Base-by-base conservation (phyloP, 2,329 filamentous ascomycete genomes). In the Pestalotiopsis sp. region DNA sequence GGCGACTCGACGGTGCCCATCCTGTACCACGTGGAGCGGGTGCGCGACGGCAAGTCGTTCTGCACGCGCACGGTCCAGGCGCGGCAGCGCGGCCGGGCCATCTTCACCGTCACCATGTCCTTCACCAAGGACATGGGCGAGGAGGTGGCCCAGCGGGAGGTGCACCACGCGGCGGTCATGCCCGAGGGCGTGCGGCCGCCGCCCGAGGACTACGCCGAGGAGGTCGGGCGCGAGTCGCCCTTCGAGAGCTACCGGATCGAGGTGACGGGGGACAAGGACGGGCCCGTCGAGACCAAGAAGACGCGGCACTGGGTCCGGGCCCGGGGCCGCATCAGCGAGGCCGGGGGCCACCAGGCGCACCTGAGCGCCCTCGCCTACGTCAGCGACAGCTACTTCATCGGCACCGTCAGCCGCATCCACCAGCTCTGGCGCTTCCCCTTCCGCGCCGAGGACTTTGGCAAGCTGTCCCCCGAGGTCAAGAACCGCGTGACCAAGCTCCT, bases 1-100 rank as follows among this genome's bases (percentile, higher is more conserved):
- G 96, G 96, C 36, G 93, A 95, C 77, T 87, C 90, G 13, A 89
- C 92, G 70, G 91, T 96, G 20, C 95, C 96, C 39, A 92, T 98
- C 73, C 87, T 98, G 71, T 98, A 97, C 83, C 93, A 98, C 78
- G 96, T 99, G 61, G 96, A 98, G 83, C 89, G 93, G 66, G 94
- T 99, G 62, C 91, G 96, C 67, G 94, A 97, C 78, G 96, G 96
- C 9, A 90, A 92, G 69, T 95, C 92, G 65, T 99, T 95, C 80
- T 91, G 93, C 67, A 98, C 96, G 49, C 88, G 96, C 67, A 98
- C 95, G 0, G 96, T 99, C n/a, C 95, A 98, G 82, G 96, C 96
- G 39, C 87, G 94, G 36, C 96, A 99, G 83, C 87, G 90, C 56
- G 96, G 95, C 11, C 89, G 90, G 70, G 93, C 92, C 77, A 98